Conservation (phyloP, 179 eudicot species). For the Sideroxylon spinosum region DNA sequence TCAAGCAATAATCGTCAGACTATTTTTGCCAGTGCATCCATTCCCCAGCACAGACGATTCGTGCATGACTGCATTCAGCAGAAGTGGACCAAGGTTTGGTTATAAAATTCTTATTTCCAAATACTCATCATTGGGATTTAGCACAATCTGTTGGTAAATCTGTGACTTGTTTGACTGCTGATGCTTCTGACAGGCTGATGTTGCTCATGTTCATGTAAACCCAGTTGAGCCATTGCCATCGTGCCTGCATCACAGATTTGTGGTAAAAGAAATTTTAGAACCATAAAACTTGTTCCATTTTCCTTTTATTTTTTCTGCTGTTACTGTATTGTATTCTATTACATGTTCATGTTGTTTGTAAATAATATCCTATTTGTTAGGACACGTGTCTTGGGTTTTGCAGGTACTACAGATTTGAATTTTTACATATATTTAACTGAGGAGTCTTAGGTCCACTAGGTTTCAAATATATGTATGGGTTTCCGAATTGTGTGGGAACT, state of each 20-base stretch:
- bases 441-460: too few species aligned
- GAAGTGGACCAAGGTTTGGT: slow-evolving; percentile 91
- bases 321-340: background rate
- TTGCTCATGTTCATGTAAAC: slow-evolving; percentile 78
- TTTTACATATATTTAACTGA: too few species aligned
- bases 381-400: too few species aligned
- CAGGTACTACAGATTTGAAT: too few species aligned
- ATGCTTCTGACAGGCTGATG: slow-evolving; percentile 54
- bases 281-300: background rate
- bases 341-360: background rate
- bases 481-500: too few species aligned
- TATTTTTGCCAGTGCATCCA: slow-evolving; percentile 90
- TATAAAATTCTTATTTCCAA: slow-evolving; percentile 11
- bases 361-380: too few species aligned
- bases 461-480: too few species aligned
- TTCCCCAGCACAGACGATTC: slow-evolving; percentile 87
- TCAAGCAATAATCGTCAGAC: slow-evolving; percentile 70
- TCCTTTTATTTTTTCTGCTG: background rate
- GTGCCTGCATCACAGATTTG: slow-evolving; percentile 63
- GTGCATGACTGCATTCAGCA: slow-evolving; percentile 77
- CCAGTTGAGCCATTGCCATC: slow-evolving; percentile 83
- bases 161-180: background rate
- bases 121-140: background rate
- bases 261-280: slow-evolving; percentile 41
- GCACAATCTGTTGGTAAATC: slow-evolving; percentile 14